Percentiles rank a stretch among this genome's conserved stretches.
These are phyloP conservation scores for Hyaloperonospora arabidopsidis DNA, from an alignment of 352 stramenopile species.

Conservation along the genomic window DNA sequence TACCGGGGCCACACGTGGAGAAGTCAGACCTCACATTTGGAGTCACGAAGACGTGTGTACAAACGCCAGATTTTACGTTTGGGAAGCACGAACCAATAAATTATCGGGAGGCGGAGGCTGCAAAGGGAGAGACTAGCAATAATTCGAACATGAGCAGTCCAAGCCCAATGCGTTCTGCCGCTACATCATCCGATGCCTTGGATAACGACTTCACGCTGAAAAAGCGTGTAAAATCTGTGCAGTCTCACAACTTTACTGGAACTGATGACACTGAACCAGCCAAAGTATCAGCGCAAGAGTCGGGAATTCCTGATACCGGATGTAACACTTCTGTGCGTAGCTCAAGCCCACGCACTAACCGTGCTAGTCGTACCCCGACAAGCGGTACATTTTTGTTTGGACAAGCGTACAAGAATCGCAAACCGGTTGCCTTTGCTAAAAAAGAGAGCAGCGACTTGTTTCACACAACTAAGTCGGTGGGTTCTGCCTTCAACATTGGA, in stretches of 20 bases:
- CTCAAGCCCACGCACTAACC: slow-evolving; percentile 5
- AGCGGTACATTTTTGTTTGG: slow-evolving; percentile 23
- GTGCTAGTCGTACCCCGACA: background rate
- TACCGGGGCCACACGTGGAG: slow-evolving; percentile 7
- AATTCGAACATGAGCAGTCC: slow-evolving; percentile 21
- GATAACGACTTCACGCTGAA: slow-evolving; percentile 19
- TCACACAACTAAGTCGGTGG: background rate
- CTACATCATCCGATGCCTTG: slow-evolving; percentile 1
- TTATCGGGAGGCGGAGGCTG: background rate
- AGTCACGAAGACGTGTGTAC: slow-evolving; percentile 1
- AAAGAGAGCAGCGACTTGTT: slow-evolving; percentile 12
- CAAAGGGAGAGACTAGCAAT: slow-evolving; percentile 1
- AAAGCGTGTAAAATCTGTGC: slow-evolving; percentile 5
- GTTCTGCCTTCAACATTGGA: background rate
- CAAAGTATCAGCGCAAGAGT: background rate
- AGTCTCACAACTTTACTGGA: slow-evolving; percentile 19
- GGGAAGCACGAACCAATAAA: background rate
- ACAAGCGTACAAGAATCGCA: slow-evolving; percentile 27
- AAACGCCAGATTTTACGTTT: slow-evolving; percentile 25
- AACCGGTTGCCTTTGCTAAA: slow-evolving; percentile 9
- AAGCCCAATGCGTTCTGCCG: slow-evolving; percentile 4
- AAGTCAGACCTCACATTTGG: slow-evolving; percentile 7
- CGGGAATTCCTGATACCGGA: too few relatives aligned
- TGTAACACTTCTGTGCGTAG: slow-evolving; percentile 14
- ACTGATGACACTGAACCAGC: background rate